Conservation (phyloP, 1,284 basidiomycete species). For the Cryptococcus hybrid region DNA sequence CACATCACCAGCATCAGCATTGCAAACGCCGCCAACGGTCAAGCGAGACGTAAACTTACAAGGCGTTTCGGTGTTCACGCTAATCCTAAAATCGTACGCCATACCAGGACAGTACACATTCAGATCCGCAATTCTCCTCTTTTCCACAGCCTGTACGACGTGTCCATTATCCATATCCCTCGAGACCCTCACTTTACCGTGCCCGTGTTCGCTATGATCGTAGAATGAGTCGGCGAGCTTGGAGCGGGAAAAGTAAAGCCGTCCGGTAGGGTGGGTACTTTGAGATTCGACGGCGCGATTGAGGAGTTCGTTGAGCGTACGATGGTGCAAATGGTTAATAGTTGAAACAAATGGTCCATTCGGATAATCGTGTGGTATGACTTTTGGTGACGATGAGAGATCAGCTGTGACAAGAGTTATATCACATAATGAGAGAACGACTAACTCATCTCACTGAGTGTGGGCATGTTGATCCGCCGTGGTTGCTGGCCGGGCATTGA, state of each 20-base stretch:
- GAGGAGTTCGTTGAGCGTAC: slow-evolving; percentile 75
- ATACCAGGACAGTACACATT: slow-evolving; percentile 83
- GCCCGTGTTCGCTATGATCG: slow-evolving; percentile 9
- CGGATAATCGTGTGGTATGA: slow-evolving; percentile 49
- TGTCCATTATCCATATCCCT: slow-evolving; percentile 66
- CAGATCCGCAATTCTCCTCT: slow-evolving; percentile 80
- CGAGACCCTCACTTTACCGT: slow-evolving; percentile 75
- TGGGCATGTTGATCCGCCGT: slow-evolving; percentile 61
- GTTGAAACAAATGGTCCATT: slow-evolving; percentile 77
- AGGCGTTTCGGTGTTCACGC: slow-evolving; percentile 74
- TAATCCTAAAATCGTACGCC: slow-evolving; percentile 85
- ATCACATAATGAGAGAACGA: slow-evolving; percentile 21
- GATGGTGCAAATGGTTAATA: slow-evolving; percentile 56
- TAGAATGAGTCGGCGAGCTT: slow-evolving; percentile 83
- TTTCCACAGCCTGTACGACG: slow-evolving; percentile 66
- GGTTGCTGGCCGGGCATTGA: slow-evolving; percentile 11
- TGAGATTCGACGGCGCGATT: slow-evolving; percentile 60
- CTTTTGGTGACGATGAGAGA: slow-evolving; percentile 46
- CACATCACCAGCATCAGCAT: background rate
- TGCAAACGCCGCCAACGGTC: background rate
- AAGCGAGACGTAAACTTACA: slow-evolving; percentile 38
- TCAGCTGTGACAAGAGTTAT: background rate
- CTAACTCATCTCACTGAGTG: slow-evolving; percentile 84
- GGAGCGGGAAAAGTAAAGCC: slow-evolving; percentile 56
- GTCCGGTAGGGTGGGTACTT: background rate